Conservation (phyloP, 345 rosid genomes). For the Crucihimalaya himalaica region DNA sequence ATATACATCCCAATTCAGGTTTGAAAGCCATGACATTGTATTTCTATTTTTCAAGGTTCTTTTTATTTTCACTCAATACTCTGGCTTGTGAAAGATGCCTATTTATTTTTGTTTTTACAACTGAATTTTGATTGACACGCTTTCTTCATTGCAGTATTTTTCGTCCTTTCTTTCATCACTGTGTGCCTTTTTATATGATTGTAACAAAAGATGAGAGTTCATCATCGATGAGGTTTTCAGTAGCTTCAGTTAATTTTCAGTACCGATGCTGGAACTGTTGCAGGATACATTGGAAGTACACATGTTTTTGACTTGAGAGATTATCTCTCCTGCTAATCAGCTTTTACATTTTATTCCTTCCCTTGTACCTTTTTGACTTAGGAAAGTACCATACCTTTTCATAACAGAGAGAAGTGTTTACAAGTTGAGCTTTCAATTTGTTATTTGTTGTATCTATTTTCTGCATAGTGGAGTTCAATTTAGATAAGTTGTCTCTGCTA, state of each 20-base stretch:
- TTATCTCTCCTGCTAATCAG: background rate
- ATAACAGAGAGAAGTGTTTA: background rate
- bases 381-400: background rate
- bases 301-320: background rate
- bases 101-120: conserved; percentile 18
- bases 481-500: conserved; percentile 1
- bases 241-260: background rate
- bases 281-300: conserved; percentile 9
- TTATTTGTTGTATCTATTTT: background rate
- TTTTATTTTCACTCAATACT: conserved; percentile 12
- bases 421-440: background rate
- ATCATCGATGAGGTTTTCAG: background rate
- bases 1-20: conserved; percentile 85
- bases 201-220: background rate
- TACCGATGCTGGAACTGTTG: conserved; percentile 5
- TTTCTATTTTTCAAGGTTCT: background rate
- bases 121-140: background rate
- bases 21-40: conserved; percentile 32
- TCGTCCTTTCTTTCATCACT: conserved; percentile 7
- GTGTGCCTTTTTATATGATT: background rate
- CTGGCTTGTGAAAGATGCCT: conserved; percentile 24
- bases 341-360: background rate
- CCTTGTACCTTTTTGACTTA: background rate
- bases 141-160: background rate
- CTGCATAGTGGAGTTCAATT: background rate